Percentiles rank a stretch among this genome's conserved stretches.
These are phyloP conservation scores for Clitoria ternatea DNA, from an alignment of 306 rosid genomes.

Conservation along the genomic window DNA sequence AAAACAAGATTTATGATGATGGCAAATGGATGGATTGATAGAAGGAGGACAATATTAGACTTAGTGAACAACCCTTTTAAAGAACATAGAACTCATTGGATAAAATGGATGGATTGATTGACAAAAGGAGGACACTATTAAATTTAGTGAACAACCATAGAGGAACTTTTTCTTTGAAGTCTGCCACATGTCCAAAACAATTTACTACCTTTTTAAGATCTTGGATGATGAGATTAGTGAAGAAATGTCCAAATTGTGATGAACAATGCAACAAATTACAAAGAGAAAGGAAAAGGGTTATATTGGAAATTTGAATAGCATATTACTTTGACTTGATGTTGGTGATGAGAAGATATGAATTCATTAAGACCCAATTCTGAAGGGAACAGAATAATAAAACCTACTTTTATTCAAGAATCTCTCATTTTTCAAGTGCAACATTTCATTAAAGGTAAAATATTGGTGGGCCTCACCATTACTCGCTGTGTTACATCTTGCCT, in stretches of 20 bases:
- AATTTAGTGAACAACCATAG: not conserved
- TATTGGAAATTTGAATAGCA: not conserved
- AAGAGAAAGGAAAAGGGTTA: not conserved
- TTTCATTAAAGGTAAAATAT: not conserved
- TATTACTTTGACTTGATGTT: not conserved
- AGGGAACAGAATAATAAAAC: not conserved
- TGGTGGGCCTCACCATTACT: not conserved
- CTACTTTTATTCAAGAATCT: not conserved
- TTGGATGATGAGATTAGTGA: not conserved
- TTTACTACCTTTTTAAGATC: not conserved
- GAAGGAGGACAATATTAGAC: not conserved
- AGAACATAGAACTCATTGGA: not conserved
- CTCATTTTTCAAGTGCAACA: not conserved
- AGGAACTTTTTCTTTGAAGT: not conserved
- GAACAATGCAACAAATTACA: too few species aligned
- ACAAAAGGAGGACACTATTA: not conserved
- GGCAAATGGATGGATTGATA: not conserved
- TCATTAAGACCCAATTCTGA: not conserved
- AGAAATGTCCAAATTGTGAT: too few species aligned
- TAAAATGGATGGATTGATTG: not conserved
- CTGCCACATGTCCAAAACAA: too few species aligned
- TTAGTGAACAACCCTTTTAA: not conserved
- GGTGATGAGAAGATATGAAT: not conserved
- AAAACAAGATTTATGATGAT: not conserved
- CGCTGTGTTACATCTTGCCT: not conserved